phyloP scores from a whole-genome alignment of 306 rosid genomes.

The Malus asiatica region DNA sequence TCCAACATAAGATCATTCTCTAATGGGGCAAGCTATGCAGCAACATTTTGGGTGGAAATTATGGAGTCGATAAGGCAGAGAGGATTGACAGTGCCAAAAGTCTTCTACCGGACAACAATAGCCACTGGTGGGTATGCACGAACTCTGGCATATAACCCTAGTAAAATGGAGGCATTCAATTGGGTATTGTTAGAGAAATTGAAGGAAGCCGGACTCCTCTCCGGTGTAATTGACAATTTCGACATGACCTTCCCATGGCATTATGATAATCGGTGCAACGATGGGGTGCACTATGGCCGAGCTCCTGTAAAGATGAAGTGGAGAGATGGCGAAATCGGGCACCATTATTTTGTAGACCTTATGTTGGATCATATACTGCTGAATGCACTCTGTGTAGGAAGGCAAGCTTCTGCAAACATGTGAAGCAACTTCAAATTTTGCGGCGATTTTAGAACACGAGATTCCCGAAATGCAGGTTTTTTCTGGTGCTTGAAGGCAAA shows the following conservation, averaged over 20 bases:
- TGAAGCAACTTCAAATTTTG: neutral
- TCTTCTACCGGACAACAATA: conserved; percentile 64
- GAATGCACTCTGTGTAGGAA: conserved; percentile 56
- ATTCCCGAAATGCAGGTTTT: neutral
- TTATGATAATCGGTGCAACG: conserved; percentile 71
- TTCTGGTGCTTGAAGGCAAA: conserved; percentile 8
- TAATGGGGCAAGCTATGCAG: conserved; percentile 59
- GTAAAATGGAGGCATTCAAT: conserved; percentile 81
- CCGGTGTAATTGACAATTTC: conserved; percentile 74
- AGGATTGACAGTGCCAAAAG: conserved; percentile 55
- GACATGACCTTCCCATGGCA: conserved; percentile 95
- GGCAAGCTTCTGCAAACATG: conserved; percentile 7
- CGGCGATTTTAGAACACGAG: conserved; percentile 1
- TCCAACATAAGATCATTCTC: conserved; percentile 57
- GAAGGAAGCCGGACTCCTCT: conserved; percentile 47
- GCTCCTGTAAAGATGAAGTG: conserved; percentile 69
- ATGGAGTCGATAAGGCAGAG: conserved; percentile 45
- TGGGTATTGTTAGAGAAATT: conserved; percentile 59
- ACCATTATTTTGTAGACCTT: conserved; percentile 83
- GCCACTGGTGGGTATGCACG: conserved; percentile 88
- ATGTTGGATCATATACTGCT: conserved; percentile 82
- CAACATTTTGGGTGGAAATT: conserved; percentile 69
- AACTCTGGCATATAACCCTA: conserved; percentile 64
- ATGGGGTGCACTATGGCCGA: conserved; percentile 89
- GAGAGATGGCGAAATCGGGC: conserved; percentile 83